Percentiles rank a stretch among this genome's conserved stretches.
Evolutionary conservation across 345 rosid species (phyloP).

Genomic region (Aegle marmelos): DNA sequence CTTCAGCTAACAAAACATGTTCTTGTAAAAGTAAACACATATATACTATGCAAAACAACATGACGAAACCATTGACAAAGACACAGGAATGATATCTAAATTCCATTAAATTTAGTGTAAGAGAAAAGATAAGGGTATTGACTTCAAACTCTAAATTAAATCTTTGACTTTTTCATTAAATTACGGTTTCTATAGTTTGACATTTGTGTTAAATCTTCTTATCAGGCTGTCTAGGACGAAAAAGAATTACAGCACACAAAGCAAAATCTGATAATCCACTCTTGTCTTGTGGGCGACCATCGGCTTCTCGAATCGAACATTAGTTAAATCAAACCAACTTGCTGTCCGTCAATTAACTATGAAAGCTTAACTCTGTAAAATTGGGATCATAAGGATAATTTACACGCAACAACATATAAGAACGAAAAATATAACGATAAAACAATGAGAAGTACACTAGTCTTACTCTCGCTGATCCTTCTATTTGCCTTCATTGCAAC

Average conservation of each 20-base stretch:
- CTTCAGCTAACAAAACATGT: too few species aligned
- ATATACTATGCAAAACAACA: too few species aligned
- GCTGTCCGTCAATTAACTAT: neutral
- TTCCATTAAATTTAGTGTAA: too few species aligned
- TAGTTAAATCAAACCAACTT: neutral
- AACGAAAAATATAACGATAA: neutral
- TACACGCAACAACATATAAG: neutral
- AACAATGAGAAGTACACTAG: neutral
- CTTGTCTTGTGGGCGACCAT: neutral
- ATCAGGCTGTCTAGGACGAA: neutral
- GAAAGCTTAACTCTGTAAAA: neutral
- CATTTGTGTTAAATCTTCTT: too few species aligned
- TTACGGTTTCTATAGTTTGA: too few species aligned
- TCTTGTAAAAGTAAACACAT: too few species aligned
- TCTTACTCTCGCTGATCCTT: constrained; percentile 12
- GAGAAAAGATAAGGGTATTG: too few species aligned
- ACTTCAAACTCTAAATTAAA: too few species aligned
- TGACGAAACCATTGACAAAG: too few species aligned
- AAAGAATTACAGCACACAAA: neutral
- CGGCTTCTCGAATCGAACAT: neutral
- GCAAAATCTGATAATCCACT: neutral
- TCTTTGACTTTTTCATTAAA: too few species aligned
- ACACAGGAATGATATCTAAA: too few species aligned
- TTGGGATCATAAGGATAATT: neutral
- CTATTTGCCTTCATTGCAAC: constrained; percentile 13